Evolutionary conservation across 192 early-diverging fungal species (phyloP).

Genomic region (Dissophora globulifera): DNA sequence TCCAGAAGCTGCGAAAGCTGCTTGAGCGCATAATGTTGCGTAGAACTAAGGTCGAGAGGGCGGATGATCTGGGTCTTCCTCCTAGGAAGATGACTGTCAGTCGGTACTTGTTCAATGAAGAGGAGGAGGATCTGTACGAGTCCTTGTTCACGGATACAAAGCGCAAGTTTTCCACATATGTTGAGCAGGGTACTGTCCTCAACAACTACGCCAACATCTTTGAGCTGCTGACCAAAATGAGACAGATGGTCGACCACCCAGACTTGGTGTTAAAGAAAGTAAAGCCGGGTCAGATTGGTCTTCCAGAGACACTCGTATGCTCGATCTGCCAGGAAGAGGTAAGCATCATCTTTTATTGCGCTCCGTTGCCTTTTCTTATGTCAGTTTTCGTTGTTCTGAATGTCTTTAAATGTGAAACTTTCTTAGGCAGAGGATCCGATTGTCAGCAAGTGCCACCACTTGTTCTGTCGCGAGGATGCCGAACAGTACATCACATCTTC

Average conservation of each 20-base stretch:
- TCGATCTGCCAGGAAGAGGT: constrained; percentile 85
- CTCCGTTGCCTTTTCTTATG: background rate
- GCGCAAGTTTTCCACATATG: constrained; percentile 85
- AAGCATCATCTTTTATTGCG: background rate
- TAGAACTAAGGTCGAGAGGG: constrained; percentile 88
- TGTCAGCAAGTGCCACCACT: constrained; percentile 83
- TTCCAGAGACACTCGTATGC: constrained; percentile 75
- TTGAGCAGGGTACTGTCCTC: constrained; percentile 80
- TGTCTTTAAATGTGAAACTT: background rate
- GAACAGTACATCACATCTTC: constrained; percentile 55
- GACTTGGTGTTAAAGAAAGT: constrained; percentile 75
- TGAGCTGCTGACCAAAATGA: constrained; percentile 88
- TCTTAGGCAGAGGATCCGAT: constrained; percentile 81
- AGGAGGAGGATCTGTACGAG: constrained; percentile 91
- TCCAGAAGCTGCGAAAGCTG: constrained; percentile 78
- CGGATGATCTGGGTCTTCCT: constrained; percentile 88
- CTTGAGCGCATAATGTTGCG: constrained; percentile 91
- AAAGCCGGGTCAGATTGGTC: constrained; percentile 63
- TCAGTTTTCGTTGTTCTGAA: too few relatives aligned
- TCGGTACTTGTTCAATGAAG: constrained; percentile 86
- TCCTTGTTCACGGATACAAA: constrained; percentile 80
- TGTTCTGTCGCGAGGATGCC: constrained; percentile 90
- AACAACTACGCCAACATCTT: constrained; percentile 97
- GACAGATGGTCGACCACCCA: constrained; percentile 93
- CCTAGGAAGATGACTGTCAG: constrained; percentile 84